Base-by-base conservation (phyloP, 2,329 filamentous ascomycete species). In the Colletotrichum godetiae region DNA sequence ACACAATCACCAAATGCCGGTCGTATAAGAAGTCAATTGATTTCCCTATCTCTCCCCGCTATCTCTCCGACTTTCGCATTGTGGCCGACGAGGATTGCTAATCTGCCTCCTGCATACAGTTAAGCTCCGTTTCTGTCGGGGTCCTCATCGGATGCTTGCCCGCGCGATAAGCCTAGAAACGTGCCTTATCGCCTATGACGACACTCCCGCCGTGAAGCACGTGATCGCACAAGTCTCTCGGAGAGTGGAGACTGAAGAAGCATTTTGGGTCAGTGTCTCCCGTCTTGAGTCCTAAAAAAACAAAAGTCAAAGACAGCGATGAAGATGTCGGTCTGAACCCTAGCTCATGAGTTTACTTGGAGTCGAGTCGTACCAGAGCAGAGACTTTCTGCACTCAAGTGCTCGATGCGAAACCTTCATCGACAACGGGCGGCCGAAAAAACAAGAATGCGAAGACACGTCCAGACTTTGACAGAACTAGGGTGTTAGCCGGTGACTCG, bases 71-170 rank as follows among this genome's bases (percentile, higher is more conserved):
- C 60, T 35, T 57, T 37, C 42, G 66, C 31, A 55, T 35, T 15
- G 10, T 19, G 35, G 37, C 57, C 35, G 49, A 61, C 27, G 2
- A n/a, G 49, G 29, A 60, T 69, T 49, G 59, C 31, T 60, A 72
- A 69, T 27, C 69, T 37, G 42, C 42, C 55, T 72, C 53, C 66
- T 72, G 53, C 42, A 64, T 63, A 37, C 59, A 29, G 58, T 64
- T 59, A 64, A 42, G 66, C 66, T 55, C 68, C 66, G 29, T 63
- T 63, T 62, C 24, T 49, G 24, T 72, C 59, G 58, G 70, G 52
- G 42, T 37, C 55, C 46, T 56, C 70, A 42, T 64, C 66, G 70
- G 66, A 64, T 31, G 69, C 42, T 69, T 69, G 70, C 59, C 66
- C 59, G 70, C 42, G 15, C 65, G 59, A 68, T 64, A 69, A 69